Evolutionary conservation across 345 rosid species (phyloP).

Genomic region (Eucalyptus victrix): DNA sequence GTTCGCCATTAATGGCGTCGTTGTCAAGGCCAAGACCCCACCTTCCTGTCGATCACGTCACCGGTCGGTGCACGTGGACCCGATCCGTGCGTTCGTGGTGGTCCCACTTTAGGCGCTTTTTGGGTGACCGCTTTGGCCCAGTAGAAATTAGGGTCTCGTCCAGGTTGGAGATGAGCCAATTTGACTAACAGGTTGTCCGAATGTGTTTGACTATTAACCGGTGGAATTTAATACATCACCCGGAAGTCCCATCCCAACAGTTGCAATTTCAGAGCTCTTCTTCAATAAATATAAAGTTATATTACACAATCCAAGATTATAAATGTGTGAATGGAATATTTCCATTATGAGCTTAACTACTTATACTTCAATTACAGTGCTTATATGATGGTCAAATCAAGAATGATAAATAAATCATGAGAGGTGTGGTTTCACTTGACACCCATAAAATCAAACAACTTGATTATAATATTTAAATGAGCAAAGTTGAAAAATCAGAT

Average conservation of each 20-base stretch:
- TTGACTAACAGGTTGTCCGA: neutral
- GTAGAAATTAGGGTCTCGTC: neutral
- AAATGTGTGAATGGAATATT: neutral
- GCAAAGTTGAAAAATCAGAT: neutral
- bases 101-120: neutral
- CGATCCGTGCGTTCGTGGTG: neutral
- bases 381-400: neutral
- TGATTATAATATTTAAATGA: neutral
- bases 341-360: neutral
- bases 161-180: neutral
- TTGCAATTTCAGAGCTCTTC: neutral
- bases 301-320: neutral
- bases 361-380: neutral
- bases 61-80: neutral
- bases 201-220: neutral
- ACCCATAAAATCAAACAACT: neutral
- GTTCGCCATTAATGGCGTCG: neutral
- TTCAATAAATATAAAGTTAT: neutral
- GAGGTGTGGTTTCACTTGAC: neutral
- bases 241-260: neutral
- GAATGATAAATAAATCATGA: neutral
- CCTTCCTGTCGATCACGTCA: neutral
- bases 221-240: neutral
- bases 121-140: neutral
- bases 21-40: neutral